Conservation (phyloP, 2,329 filamentous ascomycete genomes). For the Ceratocystis smalleyi region DNA sequence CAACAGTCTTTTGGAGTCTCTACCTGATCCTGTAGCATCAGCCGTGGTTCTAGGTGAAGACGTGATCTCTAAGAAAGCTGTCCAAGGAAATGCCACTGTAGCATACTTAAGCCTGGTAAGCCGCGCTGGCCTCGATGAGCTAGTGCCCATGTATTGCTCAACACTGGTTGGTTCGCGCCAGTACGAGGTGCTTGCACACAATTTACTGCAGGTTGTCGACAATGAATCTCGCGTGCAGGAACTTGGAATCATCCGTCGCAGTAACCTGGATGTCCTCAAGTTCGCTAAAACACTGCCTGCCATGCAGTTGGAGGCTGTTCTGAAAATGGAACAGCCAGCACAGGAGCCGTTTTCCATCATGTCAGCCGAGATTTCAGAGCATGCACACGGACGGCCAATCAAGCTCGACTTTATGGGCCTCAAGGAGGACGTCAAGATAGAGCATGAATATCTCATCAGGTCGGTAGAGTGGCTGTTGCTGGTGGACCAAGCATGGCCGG, state of each 20-base stretch:
- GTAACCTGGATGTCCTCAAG: slow-evolving; percentile 54
- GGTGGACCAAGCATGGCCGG: slow-evolving; percentile 54
- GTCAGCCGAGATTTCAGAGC: slow-evolving; percentile 28
- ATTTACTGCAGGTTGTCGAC: slow-evolving; percentile 59
- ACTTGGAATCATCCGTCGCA: slow-evolving; percentile 58
- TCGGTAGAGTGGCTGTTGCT: slow-evolving; percentile 74
- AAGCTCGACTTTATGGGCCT: slow-evolving; percentile 52
- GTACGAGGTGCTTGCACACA: slow-evolving; percentile 57
- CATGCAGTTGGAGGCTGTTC: slow-evolving; percentile 36
- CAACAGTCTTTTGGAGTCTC: slow-evolving; percentile 48
- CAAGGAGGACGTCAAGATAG: slow-evolving; percentile 39
- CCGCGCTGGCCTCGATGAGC: slow-evolving; percentile 53
- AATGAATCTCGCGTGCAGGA: slow-evolving; percentile 48
- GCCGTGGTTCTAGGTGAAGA: not conserved
- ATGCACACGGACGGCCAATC: slow-evolving; percentile 48
- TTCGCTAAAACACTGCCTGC: slow-evolving; percentile 56
- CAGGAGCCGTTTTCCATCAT: slow-evolving; percentile 32
- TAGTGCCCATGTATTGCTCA: slow-evolving; percentile 79
- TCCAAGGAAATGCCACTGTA: slow-evolving; percentile 60
- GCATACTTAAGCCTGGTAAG: slow-evolving; percentile 71
- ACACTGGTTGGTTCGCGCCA: slow-evolving; percentile 50
- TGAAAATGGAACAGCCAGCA: slow-evolving; percentile 22
- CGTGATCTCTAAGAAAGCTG: slow-evolving; percentile 24
- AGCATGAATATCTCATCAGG: slow-evolving; percentile 58
- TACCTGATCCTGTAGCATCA: slow-evolving; percentile 21